phyloP scores from a whole-genome alignment of 352 stramenopile species.

The Peronosclerospora sorghi region DNA sequence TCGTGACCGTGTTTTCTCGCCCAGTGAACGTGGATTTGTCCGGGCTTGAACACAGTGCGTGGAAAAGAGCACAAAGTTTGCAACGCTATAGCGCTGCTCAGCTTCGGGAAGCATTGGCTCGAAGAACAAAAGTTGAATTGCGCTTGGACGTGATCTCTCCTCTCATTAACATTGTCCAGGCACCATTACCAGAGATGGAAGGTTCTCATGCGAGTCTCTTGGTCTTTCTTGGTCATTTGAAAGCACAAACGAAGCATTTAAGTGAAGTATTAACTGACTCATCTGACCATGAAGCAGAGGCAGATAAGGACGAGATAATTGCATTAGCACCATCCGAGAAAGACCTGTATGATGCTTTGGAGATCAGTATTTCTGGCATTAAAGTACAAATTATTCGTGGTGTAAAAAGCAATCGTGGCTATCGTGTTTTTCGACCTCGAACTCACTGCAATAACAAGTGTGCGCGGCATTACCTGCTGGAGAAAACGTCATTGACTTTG shows the following conservation, averaged over 20 bases:
- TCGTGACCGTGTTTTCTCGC: constrained; percentile 58
- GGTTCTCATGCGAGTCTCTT: constrained; percentile 32
- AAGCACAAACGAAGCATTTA: constrained; percentile 44
- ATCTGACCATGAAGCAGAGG: constrained; percentile 1
- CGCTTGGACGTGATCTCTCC: constrained; percentile 73
- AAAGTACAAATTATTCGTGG: constrained; percentile 56
- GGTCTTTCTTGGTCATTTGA: constrained; percentile 68
- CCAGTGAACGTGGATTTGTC: constrained; percentile 69
- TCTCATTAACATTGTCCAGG: constrained; percentile 60
- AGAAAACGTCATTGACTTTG: constrained; percentile 66
- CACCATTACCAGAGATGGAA: constrained; percentile 15
- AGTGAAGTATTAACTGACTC: constrained; percentile 6
- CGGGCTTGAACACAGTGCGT: constrained; percentile 56
- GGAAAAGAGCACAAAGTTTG: constrained; percentile 60
- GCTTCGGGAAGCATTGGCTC: constrained; percentile 49
- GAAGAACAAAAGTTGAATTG: constrained; percentile 62
- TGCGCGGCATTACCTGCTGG: constrained; percentile 46
- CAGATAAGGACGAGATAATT: constrained; percentile 6
- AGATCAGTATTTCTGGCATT: constrained; percentile 68
- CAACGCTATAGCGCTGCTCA: constrained; percentile 71
- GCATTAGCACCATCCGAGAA: constrained; percentile 17
- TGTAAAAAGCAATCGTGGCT: constrained; percentile 1
- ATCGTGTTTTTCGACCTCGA: constrained; percentile 11
- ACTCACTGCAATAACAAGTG: constrained; percentile 13
- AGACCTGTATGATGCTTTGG: constrained; percentile 66